A percentile compares a stretch with the other conserved stretches of the same genome.
phyloP scores from a whole-genome alignment of 1,139 yeast species.

The Hemisphaericaspora xylofermentans region DNA sequence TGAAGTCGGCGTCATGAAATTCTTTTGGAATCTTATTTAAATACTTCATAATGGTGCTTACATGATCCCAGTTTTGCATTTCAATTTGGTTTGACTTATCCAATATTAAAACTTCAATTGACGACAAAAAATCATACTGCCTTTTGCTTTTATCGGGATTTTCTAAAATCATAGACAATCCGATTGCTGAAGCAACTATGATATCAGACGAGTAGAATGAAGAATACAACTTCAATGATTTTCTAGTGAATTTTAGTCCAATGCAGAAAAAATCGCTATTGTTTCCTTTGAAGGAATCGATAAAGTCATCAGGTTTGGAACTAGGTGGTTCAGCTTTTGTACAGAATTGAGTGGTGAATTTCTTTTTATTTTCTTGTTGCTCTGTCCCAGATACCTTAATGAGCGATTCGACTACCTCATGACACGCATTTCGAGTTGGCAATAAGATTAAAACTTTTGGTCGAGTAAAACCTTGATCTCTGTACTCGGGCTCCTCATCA shows the following conservation, averaged over 20 bases:
- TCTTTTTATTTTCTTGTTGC: constrained; percentile 77
- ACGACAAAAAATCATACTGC: constrained; percentile 74
- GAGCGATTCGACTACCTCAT: constrained; percentile 63
- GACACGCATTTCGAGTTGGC: constrained; percentile 83
- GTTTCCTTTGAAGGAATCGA: constrained; percentile 79
- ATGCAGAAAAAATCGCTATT: constrained; percentile 88
- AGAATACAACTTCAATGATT: constrained; percentile 78
- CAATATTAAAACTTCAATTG: constrained; percentile 76
- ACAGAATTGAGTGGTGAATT: constrained; percentile 70
- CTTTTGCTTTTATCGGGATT: constrained; percentile 59
- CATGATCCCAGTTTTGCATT: constrained; percentile 94
- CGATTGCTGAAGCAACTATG: constrained; percentile 89
- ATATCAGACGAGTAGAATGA: constrained; percentile 85
- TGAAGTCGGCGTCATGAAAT: constrained; percentile 85
- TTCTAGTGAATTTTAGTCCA: constrained; percentile 87
- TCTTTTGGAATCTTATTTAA: constrained; percentile 73
- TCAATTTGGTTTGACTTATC: constrained; percentile 87
- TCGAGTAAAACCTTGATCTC: constrained; percentile 95
- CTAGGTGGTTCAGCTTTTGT: constrained; percentile 53
- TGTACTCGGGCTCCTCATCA: constrained; percentile 55
- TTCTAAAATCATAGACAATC: constrained; percentile 77
- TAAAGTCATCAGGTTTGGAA: constrained; percentile 81
- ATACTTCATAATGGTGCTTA: constrained; percentile 66
- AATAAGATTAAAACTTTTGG: constrained; percentile 81
- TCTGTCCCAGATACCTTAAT: constrained; percentile 64